phyloP scores from a whole-genome alignment of 169 alveolate genomes.

The Babesia gibsoni region DNA sequence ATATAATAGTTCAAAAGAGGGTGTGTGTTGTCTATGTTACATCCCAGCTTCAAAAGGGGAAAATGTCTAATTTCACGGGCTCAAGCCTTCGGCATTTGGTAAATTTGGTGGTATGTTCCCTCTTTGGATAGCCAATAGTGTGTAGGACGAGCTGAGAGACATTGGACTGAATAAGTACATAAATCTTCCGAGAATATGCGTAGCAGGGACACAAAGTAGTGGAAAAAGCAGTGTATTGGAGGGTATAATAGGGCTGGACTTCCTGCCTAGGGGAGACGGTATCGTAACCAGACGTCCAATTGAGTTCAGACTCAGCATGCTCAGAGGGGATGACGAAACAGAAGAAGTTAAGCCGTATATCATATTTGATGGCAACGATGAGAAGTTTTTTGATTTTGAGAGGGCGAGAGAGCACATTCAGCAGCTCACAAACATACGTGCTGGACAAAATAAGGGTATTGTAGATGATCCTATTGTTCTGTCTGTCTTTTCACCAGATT shows the following conservation, averaged over 20 bases:
- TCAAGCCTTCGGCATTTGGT: slow-evolving; percentile 54
- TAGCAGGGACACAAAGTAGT: slow-evolving; percentile 85
- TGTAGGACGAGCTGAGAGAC: slow-evolving; percentile 87
- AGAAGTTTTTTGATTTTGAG: slow-evolving; percentile 86
- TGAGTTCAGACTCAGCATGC: slow-evolving; percentile 91
- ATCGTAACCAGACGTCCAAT: slow-evolving; percentile 98
- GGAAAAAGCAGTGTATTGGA: slow-evolving; percentile 92
- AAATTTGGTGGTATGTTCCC: slow-evolving; percentile 50
- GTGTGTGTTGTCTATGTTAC: slow-evolving; percentile 7
- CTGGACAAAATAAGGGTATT: slow-evolving; percentile 93
- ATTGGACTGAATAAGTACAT: slow-evolving; percentile 90
- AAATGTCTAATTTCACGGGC: slow-evolving; percentile 44
- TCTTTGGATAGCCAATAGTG: background rate
- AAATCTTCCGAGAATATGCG: slow-evolving; percentile 85
- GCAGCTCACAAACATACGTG: slow-evolving; percentile 83
- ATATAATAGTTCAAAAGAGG: background rate
- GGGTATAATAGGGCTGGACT: slow-evolving; percentile 96
- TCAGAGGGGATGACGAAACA: slow-evolving; percentile 70
- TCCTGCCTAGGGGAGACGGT: slow-evolving; percentile 97
- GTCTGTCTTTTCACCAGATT: slow-evolving; percentile 91
- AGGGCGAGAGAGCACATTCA: slow-evolving; percentile 89
- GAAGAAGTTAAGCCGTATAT: slow-evolving; percentile 68
- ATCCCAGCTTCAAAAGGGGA: background rate
- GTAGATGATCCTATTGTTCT: slow-evolving; percentile 96
- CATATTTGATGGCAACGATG: slow-evolving; percentile 72